phyloP scores from a whole-genome alignment of 805 yeast genomes.

The Candida ovalis region DNA sequence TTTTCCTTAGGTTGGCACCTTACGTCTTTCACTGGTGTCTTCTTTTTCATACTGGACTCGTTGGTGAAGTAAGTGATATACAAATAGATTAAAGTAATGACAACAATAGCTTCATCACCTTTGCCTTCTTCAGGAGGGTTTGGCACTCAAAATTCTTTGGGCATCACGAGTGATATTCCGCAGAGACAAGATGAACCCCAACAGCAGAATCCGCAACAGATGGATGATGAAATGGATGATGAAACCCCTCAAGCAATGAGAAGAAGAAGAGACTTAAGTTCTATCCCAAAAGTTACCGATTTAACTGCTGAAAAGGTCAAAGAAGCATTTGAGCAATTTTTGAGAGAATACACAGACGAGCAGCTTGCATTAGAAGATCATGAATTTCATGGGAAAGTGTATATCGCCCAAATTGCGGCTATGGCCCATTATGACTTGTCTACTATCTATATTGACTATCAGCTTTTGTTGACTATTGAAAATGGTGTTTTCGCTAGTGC shows the following conservation, averaged over 20 bases:
- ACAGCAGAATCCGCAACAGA: constrained; percentile 6
- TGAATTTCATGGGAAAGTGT: constrained; percentile 52
- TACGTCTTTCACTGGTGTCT: no score
- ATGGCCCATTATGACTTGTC: constrained; percentile 73
- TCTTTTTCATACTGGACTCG: no score
- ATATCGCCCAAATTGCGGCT: constrained; percentile 74
- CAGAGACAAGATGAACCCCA: constrained; percentile 12
- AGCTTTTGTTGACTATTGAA: constrained; percentile 69
- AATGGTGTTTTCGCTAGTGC: constrained; percentile 89
- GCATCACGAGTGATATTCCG: constrained; percentile 27
- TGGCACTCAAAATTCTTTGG: constrained; percentile 23
- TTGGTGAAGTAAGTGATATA: no score
- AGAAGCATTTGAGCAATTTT: constrained; percentile 82
- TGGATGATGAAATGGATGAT: constrained; percentile 26
- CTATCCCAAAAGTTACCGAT: constrained; percentile 84
- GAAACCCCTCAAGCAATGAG: constrained; percentile 28
- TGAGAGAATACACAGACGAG: constrained; percentile 58
- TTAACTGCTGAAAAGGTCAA: constrained; percentile 91
- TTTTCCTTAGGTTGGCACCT: no score
- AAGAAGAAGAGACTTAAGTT: constrained; percentile 56
- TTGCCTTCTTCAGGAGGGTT: constrained; percentile 25
- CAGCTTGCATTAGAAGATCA: constrained; percentile 32
- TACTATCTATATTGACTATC: constrained; percentile 82
- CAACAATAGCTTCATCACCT: constrained; percentile 30
- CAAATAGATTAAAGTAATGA: constrained; percentile 14